A percentile compares a stretch with the other conserved stretches of the same genome.
Conservation (phyloP, 225 moss, liverwort and hornwort species). For the Marchantia paleacea region DNA sequence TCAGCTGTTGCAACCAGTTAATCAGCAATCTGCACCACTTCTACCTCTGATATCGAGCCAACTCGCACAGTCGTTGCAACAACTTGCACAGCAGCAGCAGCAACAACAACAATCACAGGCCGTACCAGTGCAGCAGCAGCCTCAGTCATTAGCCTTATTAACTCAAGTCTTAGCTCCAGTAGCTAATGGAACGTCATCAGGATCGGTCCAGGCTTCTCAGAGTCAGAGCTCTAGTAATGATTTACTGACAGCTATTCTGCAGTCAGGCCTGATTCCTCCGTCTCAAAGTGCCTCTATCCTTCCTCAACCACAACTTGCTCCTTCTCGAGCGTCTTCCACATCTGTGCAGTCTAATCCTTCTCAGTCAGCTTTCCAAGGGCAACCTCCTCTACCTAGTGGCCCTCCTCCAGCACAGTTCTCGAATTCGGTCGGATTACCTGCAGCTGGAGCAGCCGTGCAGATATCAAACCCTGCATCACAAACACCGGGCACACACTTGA, state of each 20-base stretch:
- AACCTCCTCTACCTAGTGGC: constrained; percentile 67
- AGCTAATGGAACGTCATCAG: constrained; percentile 30
- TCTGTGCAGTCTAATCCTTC: constrained; percentile 29
- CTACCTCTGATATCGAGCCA: constrained; percentile 72
- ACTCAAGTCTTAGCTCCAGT: constrained; percentile 32
- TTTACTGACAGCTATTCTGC: constrained; percentile 43
- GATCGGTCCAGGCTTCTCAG: constrained; percentile 28
- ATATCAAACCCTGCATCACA: constrained; percentile 37
- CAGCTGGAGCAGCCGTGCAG: constrained; percentile 40
- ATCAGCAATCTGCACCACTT: constrained; percentile 46
- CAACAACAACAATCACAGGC: constrained; percentile 39
- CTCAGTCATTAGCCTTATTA: constrained; percentile 30
- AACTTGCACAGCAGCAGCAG: constrained; percentile 48
- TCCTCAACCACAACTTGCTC: constrained; percentile 48
- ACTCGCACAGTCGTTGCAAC: constrained; percentile 65
- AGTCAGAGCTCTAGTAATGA: constrained; percentile 31
- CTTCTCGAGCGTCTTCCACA: constrained; percentile 24
- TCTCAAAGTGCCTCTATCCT: constrained; percentile 32
- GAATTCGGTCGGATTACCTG: constrained; percentile 41
- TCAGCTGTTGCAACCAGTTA: constrained; percentile 58
- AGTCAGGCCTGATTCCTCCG: constrained; percentile 46
- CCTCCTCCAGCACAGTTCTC: constrained; percentile 56
- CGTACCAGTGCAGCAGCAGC: constrained; percentile 31
- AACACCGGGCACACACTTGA: constrained; percentile 31
- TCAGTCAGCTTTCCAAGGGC: constrained; percentile 39